Conservation (phyloP, 306 rosid species). For the Cucumis hystrix region DNA sequence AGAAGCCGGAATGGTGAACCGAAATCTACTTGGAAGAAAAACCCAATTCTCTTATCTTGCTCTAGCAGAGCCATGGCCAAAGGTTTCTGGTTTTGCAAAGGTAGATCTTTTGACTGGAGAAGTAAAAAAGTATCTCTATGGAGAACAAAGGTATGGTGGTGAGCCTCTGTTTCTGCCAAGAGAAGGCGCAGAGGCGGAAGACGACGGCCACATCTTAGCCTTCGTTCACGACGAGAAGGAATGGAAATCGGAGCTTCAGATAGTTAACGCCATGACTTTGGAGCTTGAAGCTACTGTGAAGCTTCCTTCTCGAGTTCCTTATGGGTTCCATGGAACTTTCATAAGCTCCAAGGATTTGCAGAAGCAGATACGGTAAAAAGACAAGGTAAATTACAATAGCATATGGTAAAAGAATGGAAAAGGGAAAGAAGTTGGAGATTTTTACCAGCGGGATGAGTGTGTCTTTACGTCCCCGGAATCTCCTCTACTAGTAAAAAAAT, state of each 20-base stretch:
- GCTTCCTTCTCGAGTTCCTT: conserved; percentile 85
- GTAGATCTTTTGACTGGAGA: conserved; percentile 55
- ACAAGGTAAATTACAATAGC: not conserved
- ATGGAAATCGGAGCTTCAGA: conserved; percentile 63
- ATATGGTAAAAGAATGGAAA: not conserved
- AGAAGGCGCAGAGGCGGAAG: conserved; percentile 34
- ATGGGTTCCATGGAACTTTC: conserved; percentile 94
- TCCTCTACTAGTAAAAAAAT: conserved; percentile 7
- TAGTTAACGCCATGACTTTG: conserved; percentile 62
- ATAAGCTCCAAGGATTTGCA: conserved; percentile 41
- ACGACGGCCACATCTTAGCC: conserved; percentile 62
- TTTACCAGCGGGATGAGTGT: conserved; percentile 68
- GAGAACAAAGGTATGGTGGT: conserved; percentile 55
- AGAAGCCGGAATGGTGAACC: conserved; percentile 97
- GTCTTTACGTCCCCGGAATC: conserved; percentile 67
- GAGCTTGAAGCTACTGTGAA: conserved; percentile 58
- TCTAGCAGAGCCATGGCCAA: conserved; percentile 93
- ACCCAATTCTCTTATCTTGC: conserved; percentile 68
- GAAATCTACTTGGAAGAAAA: conserved; percentile 55
- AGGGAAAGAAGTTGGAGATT: conserved; percentile 13
- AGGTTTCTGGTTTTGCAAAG: conserved; percentile 83
- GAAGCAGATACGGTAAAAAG: conserved; percentile 32
- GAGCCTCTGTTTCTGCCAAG: conserved; percentile 82
- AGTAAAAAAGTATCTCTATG: conserved; percentile 41
- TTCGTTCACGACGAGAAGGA: conserved; percentile 87